Evolutionary conservation across 2,329 filamentous ascomycete species (phyloP), one percentile per base, ranked within the genome.

Genomic region (Xylariaceae sp.): DNA sequence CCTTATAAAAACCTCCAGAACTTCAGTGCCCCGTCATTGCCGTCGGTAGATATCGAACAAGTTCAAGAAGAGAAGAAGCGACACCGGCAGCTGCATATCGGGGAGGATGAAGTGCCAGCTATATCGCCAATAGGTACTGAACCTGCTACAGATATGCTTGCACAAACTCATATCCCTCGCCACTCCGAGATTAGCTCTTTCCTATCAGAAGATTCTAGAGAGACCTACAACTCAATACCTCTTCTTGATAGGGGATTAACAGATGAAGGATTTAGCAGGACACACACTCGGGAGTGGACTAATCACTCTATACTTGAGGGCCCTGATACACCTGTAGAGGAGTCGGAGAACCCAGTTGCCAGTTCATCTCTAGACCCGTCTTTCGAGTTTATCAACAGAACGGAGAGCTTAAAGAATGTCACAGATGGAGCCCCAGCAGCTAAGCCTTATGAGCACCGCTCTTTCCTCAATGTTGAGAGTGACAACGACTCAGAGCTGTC

Each of bases 191-290:
- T 72, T 2, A 72, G 67, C 32, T 83, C 81, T 0, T 79, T 82
- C 60, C 58, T 82, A 3, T 83, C 82, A 1, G 80, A 83, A 11
- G 82, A 81, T 50, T 92, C 90, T 0, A 81, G 84, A 23, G 85
- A 87, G 43, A 93, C 89, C 0, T 92, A 91, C 67, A 87, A 83
- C 32, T 92, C 89, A 0, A 85, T 87, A 27, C 90, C 91, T 3
- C 78, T 94, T 6, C 79, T 95, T 10, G 87, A 93, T 56, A 83
- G 88, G 43, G 88, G 81, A 3, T 67, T 80, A 24, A 79, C 77
- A 0, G 80, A 84, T 35, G 79, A 83, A 57, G 77, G 70, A 1
- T 71, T 65, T 6, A 77, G 75, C 58, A 73, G 72, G 51, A 71
- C 69, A 30, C 63, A 66, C 21, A 73, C 73, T 9, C 70, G 67